Percentiles rank a stretch among this genome's conserved stretches.
These are phyloP conservation scores for Mucor lusitanicus DNA, from an alignment of 371 early-diverging fungal genomes.

Conservation along the genomic window DNA sequence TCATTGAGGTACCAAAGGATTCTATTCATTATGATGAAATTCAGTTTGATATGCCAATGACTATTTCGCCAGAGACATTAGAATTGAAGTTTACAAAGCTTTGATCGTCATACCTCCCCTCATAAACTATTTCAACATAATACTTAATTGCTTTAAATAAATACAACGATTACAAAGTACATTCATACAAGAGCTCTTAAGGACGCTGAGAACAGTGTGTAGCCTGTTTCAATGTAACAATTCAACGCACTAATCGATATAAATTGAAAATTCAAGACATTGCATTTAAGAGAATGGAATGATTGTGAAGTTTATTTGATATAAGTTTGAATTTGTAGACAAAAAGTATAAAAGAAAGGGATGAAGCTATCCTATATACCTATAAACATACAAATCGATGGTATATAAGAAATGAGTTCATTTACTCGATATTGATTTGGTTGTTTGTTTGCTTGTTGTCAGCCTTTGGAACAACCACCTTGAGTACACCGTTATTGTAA, in stretches of 20 bases:
- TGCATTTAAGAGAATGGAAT: too few species aligned
- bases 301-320: too few species aligned
- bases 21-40: conserved; percentile 28
- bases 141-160: neutral
- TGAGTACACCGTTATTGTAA: conserved; percentile 38
- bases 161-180: neutral
- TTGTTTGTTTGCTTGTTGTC: conserved; percentile 3
- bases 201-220: too few species aligned
- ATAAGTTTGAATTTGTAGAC: too few species aligned
- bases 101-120: neutral
- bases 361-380: too few species aligned
- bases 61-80: conserved; percentile 11
- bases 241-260: too few species aligned
- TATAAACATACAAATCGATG: too few species aligned
- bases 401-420: neutral
- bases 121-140: neutral
- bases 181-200: neutral
- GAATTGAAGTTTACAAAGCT: conserved; percentile 18
- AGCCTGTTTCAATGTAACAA: too few species aligned
- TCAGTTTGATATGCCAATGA: conserved; percentile 10
- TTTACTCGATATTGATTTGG: conserved; percentile 28
- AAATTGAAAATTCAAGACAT: too few species aligned
- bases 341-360: too few species aligned
- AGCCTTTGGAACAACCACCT: conserved; percentile 35
- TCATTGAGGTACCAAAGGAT: conserved; percentile 23